phyloP scores from a whole-genome alignment of 140 eudicot species.

The Senecio squalidus region DNA sequence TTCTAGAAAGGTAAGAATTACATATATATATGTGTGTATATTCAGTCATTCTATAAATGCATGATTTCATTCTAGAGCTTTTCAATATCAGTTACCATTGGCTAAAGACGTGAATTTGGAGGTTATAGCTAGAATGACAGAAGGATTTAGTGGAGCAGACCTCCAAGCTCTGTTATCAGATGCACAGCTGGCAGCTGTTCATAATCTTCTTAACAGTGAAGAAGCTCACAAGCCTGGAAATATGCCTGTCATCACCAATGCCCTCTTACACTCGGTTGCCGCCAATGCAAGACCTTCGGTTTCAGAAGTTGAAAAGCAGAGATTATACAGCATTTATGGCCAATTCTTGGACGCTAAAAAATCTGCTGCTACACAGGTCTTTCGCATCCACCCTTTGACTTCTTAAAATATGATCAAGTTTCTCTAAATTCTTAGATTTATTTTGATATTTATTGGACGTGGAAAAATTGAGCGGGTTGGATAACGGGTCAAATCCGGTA shows the following conservation, averaged over 20 bases:
- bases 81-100: slow-evolving; percentile 58
- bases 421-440: not conserved
- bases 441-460: slow-evolving; percentile 8
- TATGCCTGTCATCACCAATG: slow-evolving; percentile 57
- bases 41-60: too few relatives aligned
- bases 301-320: slow-evolving; percentile 72
- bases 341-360: slow-evolving; percentile 81
- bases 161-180: slow-evolving; percentile 96
- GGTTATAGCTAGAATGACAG: slow-evolving; percentile 48
- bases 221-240: slow-evolving; percentile 39
- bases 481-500: not conserved
- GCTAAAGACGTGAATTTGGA: slow-evolving; percentile 64
- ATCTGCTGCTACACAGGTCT: slow-evolving; percentile 76
- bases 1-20: slow-evolving; percentile 63
- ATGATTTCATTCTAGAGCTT: not conserved
- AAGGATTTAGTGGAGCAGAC: slow-evolving; percentile 96
- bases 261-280: slow-evolving; percentile 47
- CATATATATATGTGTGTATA: not conserved
- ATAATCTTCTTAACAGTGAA: slow-evolving; percentile 46
- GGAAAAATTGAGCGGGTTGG: not conserved
- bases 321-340: slow-evolving; percentile 69
- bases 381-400: slow-evolving; percentile 7
- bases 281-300: slow-evolving; percentile 80
- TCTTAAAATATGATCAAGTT: slow-evolving; percentile 5
- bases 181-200: slow-evolving; percentile 89